Base-by-base conservation (phyloP, 805 yeast genomes). In the Ogataea angusta region DNA sequence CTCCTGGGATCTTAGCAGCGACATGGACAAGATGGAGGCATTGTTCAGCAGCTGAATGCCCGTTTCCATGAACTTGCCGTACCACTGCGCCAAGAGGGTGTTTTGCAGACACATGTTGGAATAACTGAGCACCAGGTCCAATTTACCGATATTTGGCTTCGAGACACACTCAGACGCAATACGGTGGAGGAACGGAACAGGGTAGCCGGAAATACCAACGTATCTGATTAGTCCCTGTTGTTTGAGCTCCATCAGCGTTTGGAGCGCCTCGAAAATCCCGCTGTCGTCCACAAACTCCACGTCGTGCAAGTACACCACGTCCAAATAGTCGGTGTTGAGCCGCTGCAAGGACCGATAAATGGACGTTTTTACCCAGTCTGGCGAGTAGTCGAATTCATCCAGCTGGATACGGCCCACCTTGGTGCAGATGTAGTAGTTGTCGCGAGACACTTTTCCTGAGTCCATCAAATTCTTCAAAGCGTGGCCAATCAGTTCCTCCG, bases 1-100 rank as follows among this genome's bases (percentile, higher is more conserved):
- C 24, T 71, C 67, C 17, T 72, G 80, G 0, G 83, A 73, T 44
- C 95, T 72, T 42, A 90, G 68, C 42, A 90, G 62, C 4, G 96
- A 85, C 98, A 90, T 90, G 40, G 90, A 78, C 45, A 91, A 67
- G 27, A 93, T 89, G 1, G 95, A 85, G 3, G 91, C 96, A 58
- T 85, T 87, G 57, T 81, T 63, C n/a, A 90, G 60, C 46, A 70
- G 60, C 42, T 72, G 68, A 22, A 89, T 68, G 5, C 77, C 74
- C 10, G 85, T 76, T 6, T 46, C 51, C 28, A 72, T 61, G 49
- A 86, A 78, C 26, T 66, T 67, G 5, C 69, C 72, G 51, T 70
- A 63, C 51, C 72, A 74, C 0, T 69, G 62, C 18, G 73, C 66
- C 31, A 84, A 64, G 5, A 45, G 57, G 15, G 76, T 72, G 62